Evolutionary conservation across 768 basidiomycete genomes (phyloP), one percentile per base, ranked within the genome.

Genomic region (Jaapia argillacea): DNA sequence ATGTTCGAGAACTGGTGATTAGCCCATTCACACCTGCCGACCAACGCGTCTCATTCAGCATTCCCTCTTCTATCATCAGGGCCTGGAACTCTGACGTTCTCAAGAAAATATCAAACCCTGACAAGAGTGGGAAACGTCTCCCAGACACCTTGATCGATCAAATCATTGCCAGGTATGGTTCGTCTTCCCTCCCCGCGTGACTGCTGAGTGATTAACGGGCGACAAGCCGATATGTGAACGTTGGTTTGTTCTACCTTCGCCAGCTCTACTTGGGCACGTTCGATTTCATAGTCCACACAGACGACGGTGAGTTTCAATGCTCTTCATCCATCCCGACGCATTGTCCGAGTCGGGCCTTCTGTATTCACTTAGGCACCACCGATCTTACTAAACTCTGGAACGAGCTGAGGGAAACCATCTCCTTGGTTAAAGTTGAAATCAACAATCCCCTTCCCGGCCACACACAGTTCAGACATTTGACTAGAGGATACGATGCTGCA

Each of bases 1-100:
- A 91, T 91, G 89, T 66, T 91, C 47, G 90, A 93, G 63, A 88
- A 91, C 54, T 92, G 89, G 89, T 80, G 37, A 14, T n/a, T n/a
- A n/a, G n/a, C n/a, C n/a, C n/a, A n/a, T n/a, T n/a, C n/a, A n/a
- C n/a, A n/a, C n/a, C 62, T 51, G 4, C 13, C 44, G 16, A 6
- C 16, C 27, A 31, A 18, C n/a, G 4, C 4, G n/a, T n/a, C 12
- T 3, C 23, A 3, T 18, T 14, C 22, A 22, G 14, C n/a, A 7
- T 4, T 24, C n/a, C 6, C 33, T 33, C 25, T n/a, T n/a, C n/a
- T n/a, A n/a, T 24, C 23, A 36, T 2, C 39, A 75, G 77, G 77
- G 89, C 86, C 53, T 90, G 85, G 83, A 85, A 89, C 55, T 81
- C 79, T 1, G 70, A 76, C 41, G 85, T 88, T 12, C 70, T 92